phyloP scores from a whole-genome alignment of 768 basidiomycete species.

The Hypsizygus marmoreus region DNA sequence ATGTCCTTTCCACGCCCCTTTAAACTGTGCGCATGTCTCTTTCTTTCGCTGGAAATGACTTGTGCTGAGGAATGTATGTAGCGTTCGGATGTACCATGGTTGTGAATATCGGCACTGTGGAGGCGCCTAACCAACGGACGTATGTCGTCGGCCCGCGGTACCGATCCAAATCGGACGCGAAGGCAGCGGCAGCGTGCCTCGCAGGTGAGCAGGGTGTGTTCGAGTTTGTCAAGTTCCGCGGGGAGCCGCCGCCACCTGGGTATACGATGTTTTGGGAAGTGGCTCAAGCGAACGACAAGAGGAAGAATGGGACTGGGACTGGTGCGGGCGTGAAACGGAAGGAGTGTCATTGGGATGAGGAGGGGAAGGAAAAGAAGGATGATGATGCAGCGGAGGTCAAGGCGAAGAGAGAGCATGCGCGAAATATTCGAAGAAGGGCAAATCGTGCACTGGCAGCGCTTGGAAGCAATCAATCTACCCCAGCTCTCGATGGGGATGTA shows the following conservation, averaged over 20 bases:
- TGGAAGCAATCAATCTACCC: too few species aligned
- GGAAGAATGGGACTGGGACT: too few species aligned
- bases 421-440: too few species aligned
- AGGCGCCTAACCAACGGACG: slow-evolving; percentile 35
- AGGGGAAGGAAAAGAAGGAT: too few species aligned
- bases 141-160: slow-evolving; percentile 54
- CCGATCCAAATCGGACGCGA: slow-evolving; percentile 62
- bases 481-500: too few species aligned
- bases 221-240: slow-evolving; percentile 61
- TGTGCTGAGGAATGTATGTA: slow-evolving; percentile 21
- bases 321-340: too few species aligned
- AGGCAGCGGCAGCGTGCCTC: slow-evolving; percentile 50
- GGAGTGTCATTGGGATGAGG: too few species aligned
- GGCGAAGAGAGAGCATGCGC: too few species aligned
- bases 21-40: slow-evolving; percentile 46
- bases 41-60: neutral
- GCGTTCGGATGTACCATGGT: slow-evolving; percentile 58
- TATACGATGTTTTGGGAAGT: slow-evolving; percentile 42
- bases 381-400: too few species aligned
- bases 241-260: slow-evolving; percentile 40
- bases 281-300: neutral
- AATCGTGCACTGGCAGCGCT: too few species aligned
- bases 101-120: slow-evolving; percentile 38
- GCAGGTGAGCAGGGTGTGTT: slow-evolving; percentile 59
- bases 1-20: slow-evolving; percentile 44